Evolutionary conservation across 2,329 filamentous ascomycete genomes (phyloP).

Genomic region (Venturia carpophila): DNA sequence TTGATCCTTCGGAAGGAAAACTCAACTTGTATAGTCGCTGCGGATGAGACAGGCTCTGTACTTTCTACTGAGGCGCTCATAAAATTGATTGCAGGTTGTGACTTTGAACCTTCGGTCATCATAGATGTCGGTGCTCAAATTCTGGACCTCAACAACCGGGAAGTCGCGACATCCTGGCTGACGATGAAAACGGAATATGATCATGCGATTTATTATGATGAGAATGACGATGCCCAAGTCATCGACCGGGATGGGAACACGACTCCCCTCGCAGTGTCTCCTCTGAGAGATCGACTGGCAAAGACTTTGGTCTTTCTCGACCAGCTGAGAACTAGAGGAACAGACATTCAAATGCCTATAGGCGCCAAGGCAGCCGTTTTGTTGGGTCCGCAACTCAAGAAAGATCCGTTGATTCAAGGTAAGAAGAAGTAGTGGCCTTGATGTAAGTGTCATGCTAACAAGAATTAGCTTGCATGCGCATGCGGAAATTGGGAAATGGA

Average conservation of each 20-base stretch:
- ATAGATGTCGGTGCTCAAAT: constrained; percentile 66
- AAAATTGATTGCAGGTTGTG: constrained; percentile 33
- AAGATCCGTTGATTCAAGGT: constrained; percentile 64
- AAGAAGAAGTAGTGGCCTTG: constrained; percentile 22
- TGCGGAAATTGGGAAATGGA: constrained; percentile 58
- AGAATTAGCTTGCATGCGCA: constrained; percentile 57
- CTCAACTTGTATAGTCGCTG: constrained; percentile 27
- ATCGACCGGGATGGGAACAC: constrained; percentile 41
- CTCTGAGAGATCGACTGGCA: constrained; percentile 49
- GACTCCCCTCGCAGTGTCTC: constrained; percentile 49
- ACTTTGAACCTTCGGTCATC: constrained; percentile 47
- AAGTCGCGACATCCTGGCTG: constrained; percentile 51
- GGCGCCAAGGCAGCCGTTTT: constrained; percentile 59
- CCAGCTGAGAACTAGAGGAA: constrained; percentile 62
- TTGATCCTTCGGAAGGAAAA: constrained; percentile 52
- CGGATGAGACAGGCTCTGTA: constrained; percentile 11
- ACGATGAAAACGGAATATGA: constrained; percentile 26
- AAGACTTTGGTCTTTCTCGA: constrained; percentile 61
- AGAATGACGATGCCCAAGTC: constrained; percentile 48
- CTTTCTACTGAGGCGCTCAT: constrained; percentile 41
- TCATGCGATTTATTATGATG: constrained; percentile 51
- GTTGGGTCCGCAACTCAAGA: constrained; percentile 55
- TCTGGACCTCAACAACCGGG: constrained; percentile 52
- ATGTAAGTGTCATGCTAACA: constrained; percentile 14
- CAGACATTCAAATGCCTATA: constrained; percentile 54